Conservation (phyloP, 192 early-diverging fungal species). For the Backusella circina region DNA sequence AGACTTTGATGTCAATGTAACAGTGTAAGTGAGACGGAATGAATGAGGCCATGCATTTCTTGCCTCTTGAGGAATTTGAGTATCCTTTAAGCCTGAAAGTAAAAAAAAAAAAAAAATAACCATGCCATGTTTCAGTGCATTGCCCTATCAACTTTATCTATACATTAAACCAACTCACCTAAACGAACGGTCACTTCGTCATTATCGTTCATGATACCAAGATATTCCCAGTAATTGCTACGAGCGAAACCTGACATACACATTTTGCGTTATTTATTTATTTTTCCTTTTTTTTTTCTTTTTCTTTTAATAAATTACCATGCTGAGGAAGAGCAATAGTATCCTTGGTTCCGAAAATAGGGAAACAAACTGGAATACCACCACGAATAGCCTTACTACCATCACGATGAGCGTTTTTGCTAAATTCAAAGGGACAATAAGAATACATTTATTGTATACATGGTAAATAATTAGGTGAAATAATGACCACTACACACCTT, state of each 20-base stretch:
- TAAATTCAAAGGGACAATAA: slow-evolving; percentile 25
- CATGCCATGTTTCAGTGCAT: background rate
- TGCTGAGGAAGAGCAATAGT: slow-evolving; percentile 67
- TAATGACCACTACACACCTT: slow-evolving; percentile 38
- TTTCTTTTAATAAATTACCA: slow-evolving; percentile 34
- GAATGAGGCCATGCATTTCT: slow-evolving; percentile 62
- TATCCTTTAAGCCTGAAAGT: slow-evolving; percentile 46
- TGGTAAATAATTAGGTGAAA: background rate
- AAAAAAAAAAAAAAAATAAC: background rate
- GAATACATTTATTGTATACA: background rate
- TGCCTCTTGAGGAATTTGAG: slow-evolving; percentile 51
- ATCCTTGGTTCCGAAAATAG: slow-evolving; percentile 68
- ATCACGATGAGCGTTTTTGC: slow-evolving; percentile 74
- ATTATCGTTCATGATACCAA: slow-evolving; percentile 44
- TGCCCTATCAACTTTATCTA: background rate
- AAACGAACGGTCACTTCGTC: slow-evolving; percentile 51
- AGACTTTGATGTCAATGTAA: slow-evolving; percentile 68
- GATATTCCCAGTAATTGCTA: slow-evolving; percentile 53
- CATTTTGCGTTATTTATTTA: background rate
- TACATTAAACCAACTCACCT: slow-evolving; percentile 24
- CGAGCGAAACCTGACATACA: slow-evolving; percentile 43
- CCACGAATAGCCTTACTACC: slow-evolving; percentile 93
- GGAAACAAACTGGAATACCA: slow-evolving; percentile 76
- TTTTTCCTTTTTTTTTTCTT: background rate
- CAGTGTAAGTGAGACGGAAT: slow-evolving; percentile 78